Evolutionary conservation across 176 grass and related monocot species (phyloP).

Genomic region (Eleusine coracana): DNA sequence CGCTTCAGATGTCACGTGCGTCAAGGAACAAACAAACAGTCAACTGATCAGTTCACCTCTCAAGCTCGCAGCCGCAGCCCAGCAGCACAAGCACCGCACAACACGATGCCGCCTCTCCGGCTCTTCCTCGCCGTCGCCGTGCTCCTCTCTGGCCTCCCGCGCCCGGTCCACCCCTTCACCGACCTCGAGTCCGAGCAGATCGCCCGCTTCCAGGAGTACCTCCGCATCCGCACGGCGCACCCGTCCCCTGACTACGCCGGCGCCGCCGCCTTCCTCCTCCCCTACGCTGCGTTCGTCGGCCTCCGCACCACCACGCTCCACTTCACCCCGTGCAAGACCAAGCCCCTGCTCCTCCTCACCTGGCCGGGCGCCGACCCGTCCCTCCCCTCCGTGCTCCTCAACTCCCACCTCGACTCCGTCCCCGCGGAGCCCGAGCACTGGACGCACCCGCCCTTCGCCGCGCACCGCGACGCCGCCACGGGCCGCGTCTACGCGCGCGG

Average conservation of each 20-base stretch:
- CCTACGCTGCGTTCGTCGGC: slow-evolving; percentile 62
- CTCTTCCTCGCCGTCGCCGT: slow-evolving; percentile 4
- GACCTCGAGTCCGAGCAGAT: slow-evolving; percentile 62
- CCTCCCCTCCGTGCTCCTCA: slow-evolving; percentile 83
- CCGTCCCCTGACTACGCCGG: slow-evolving; percentile 71
- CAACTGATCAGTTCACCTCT: not conserved
- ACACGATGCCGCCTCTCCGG: slow-evolving; percentile 22
- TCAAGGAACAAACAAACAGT: not conserved
- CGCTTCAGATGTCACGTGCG: not conserved
- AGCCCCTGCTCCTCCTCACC: slow-evolving; percentile 82
- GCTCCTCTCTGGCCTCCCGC: slow-evolving; percentile 13
- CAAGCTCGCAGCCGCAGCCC: not conserved
- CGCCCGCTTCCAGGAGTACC: slow-evolving; percentile 70
- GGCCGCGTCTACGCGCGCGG: slow-evolving; percentile 79
- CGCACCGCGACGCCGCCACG: slow-evolving; percentile 50
- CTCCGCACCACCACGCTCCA: slow-evolving; percentile 55
- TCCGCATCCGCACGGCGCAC: slow-evolving; percentile 75
- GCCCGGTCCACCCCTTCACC: slow-evolving; percentile 36
- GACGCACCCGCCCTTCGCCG: slow-evolving; percentile 69
- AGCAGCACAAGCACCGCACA: not conserved
- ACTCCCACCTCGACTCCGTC: slow-evolving; percentile 91
- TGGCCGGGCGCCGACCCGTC: slow-evolving; percentile 70
- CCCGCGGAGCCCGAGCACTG: slow-evolving; percentile 66
- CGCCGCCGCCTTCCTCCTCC: slow-evolving; percentile 71
- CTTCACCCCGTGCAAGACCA: slow-evolving; percentile 54